Percentiles rank a stretch among this genome's conserved stretches.
These are phyloP conservation scores for Pilasporangium apinafurcum DNA, from an alignment of 352 stramenopile species.

Conservation along the genomic window DNA sequence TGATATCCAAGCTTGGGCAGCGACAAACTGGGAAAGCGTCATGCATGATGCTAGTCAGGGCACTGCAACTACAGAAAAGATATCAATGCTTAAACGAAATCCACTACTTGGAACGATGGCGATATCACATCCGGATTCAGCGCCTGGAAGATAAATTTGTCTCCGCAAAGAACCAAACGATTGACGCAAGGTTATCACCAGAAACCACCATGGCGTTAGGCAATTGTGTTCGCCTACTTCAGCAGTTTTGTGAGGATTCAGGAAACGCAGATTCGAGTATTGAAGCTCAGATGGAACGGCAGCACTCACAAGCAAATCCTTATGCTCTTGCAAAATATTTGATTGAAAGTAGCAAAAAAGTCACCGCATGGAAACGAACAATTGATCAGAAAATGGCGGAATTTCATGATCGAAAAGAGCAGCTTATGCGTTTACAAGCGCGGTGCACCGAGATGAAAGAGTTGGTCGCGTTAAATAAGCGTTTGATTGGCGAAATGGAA, in stretches of 20 bases:
- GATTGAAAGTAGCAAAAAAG: slow-evolving; percentile 38
- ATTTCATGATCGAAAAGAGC: slow-evolving; percentile 29
- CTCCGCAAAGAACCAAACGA: slow-evolving; percentile 3
- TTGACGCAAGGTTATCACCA: slow-evolving; percentile 6
- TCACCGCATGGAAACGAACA: slow-evolving; percentile 31
- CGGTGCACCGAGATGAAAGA: slow-evolving; percentile 39
- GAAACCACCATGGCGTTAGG: slow-evolving; percentile 26
- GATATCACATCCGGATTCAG: slow-evolving; percentile 10
- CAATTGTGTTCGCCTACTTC: slow-evolving; percentile 38
- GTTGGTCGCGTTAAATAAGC: slow-evolving; percentile 37
- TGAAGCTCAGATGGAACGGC: too few relatives aligned
- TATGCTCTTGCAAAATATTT: slow-evolving; percentile 20
- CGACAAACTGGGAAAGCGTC: slow-evolving; percentile 7
- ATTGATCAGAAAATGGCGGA: slow-evolving; percentile 39
- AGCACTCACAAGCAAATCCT: slow-evolving; percentile 9
- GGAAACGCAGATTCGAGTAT: slow-evolving; percentile 3
- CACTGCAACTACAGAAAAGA: neutral
- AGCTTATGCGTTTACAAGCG: slow-evolving; percentile 29
- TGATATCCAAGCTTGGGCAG: slow-evolving; percentile 10
- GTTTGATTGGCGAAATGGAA: slow-evolving; percentile 36
- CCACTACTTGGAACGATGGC: neutral
- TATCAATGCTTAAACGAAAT: neutral
- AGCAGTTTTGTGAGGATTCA: slow-evolving; percentile 29
- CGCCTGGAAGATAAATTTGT: slow-evolving; percentile 11
- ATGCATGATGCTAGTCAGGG: slow-evolving; percentile 3